Conservation (phyloP, 805 yeast species). For the Spencermartinsiella europaea region DNA sequence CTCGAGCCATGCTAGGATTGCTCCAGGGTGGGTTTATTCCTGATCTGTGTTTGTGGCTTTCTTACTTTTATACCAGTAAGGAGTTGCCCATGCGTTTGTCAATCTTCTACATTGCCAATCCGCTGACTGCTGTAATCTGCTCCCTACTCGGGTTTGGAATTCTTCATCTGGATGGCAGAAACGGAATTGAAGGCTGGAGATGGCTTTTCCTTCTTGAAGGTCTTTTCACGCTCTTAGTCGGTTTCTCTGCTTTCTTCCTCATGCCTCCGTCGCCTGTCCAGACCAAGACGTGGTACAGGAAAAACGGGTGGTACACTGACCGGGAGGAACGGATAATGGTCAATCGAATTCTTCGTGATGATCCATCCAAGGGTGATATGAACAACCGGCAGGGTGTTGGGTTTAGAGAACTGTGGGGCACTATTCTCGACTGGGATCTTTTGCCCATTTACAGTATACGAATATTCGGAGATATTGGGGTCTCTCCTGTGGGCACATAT, state of each 20-base stretch:
- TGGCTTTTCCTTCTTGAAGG: constrained; percentile 64
- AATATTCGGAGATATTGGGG: constrained; percentile 37
- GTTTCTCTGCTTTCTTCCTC: constrained; percentile 38
- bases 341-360: constrained; percentile 55
- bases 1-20: constrained; percentile 50
- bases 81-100: constrained; percentile 55
- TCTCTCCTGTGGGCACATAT: constrained; percentile 36
- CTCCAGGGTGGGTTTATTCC: constrained; percentile 63
- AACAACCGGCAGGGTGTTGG: constrained; percentile 52
- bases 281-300: constrained; percentile 40
- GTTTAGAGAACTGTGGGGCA: constrained; percentile 34
- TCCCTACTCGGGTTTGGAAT: constrained; percentile 48
- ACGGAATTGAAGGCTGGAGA: constrained; percentile 49
- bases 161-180: constrained; percentile 42
- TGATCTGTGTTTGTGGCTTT: constrained; percentile 53
- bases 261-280: constrained; percentile 52
- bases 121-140: constrained; percentile 39
- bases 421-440: constrained; percentile 46
- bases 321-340: constrained; percentile 54
- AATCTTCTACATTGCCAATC: constrained; percentile 50
- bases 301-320: constrained; percentile 51
- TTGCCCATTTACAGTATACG: constrained; percentile 52
- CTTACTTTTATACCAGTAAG: constrained; percentile 53
- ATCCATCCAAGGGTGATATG: constrained; percentile 62
- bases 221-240: constrained; percentile 45